Evolutionary conservation across 2,329 filamentous ascomycete genomes (phyloP), one percentile per base, ranked within the genome.

Genomic region (Alternaria triticina): DNA sequence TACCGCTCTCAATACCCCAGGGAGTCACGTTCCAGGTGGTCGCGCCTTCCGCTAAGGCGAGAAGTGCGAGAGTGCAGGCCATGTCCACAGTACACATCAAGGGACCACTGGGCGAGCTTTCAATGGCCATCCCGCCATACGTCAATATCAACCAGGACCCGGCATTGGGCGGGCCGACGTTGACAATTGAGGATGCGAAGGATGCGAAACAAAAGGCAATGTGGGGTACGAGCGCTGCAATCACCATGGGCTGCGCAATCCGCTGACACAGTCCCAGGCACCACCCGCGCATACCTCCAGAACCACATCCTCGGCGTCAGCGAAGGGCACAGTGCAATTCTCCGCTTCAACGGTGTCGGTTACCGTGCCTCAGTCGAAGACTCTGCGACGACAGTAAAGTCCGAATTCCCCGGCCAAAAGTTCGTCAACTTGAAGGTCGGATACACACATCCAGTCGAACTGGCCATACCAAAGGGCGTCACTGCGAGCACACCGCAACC

Each of bases 401-500:
- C 91, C 63, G 85, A 89, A 76, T 97, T 90, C 77, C 88, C 89
- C 0, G 94, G 91, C 45, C 94, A 97, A 82, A 87, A 93, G 78
- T 97, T 97, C 74, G 90, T 99, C 45, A 93, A 91, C 67, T 84
- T 99, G 70, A 98, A 98, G 86, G 92, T 99, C 59, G 96, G 96
- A 61, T 99, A 94, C 83, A 97, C 95, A 66, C 96, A 99, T 85
- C 92, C 95, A 0, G 92, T 99, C 69, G 95, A 99, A 82, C 85
- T 97, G 77, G 89, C 89, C 4, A 89, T 98, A 51, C 96, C 96
- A 1, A 75, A 85, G 70, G 94, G 94, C 25, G 89, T 99, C 47
- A 94, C 88, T 77, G 96, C 94, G 17, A 95, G 90, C 81, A 92
- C 91, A 63, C 94, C 96, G 40, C 91, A 96, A 80, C 94, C 95